Base-by-base conservation (phyloP, 352 stramenopile species). In the Phytophthora cactorum region DNA sequence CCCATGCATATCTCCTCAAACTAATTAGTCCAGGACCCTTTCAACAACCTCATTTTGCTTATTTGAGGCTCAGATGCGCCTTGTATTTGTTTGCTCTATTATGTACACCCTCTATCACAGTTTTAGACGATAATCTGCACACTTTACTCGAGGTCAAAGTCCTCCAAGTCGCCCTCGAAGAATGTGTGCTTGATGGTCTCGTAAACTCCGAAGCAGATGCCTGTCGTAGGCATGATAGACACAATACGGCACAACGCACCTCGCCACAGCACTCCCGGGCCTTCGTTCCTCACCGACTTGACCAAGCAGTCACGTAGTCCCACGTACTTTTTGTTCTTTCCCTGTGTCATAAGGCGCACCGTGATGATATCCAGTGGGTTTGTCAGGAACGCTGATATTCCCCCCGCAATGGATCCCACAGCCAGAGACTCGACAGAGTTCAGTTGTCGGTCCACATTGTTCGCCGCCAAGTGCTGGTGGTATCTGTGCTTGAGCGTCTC, bases 171-270 rank as follows among this genome's bases (percentile, higher is more conserved):
- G 31, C 83, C 83, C 49, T 90, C 39, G 49, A 91, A 91, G 51
- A 88, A 80, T 64, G 73, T 82, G 66, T 72, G 71, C 68, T 93
- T 92, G 73, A 94, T 84, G 4, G 83, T 89, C 75, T 95, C 87
- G 77, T 95, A 96, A 5, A 96, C 82, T 34, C 87, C 84, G 52
- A 96, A 96, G 72, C 83, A 93, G 52, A 96, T 89, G 32, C 86
- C 89, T 2, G 87, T 88, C 12, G 84, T 81, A 12, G 88, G 85
- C 76, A 95, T 92, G 56, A 92, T 86, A 14, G 80, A 75, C 50
- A 86, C 80, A 52, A 86, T 91, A 52, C 89, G 89, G 59, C 75
- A 88, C 3, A 65, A 76, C 12, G 82, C 82, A 29, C 89, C 89
- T 34, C 87, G 89, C 87, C 84, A 94, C 22, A 96, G 75, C 9